Evolutionary conservation across 257 asterid species (phyloP).

Genomic region (Solanum clarkiae): DNA sequence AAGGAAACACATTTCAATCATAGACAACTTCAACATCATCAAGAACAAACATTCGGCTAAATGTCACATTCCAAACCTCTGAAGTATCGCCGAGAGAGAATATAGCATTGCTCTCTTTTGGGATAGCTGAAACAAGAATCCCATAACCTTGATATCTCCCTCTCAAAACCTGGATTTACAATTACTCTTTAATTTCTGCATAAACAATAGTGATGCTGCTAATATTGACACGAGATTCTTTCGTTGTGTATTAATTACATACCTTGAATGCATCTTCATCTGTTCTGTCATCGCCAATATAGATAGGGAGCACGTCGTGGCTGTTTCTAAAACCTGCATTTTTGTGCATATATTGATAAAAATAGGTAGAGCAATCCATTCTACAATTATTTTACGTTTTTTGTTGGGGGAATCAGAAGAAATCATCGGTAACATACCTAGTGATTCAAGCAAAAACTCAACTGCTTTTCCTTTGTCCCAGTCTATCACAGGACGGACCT

Average conservation of each 20-base stretch:
- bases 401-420: neutral
- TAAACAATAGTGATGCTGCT: neutral
- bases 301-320: constrained; percentile 62
- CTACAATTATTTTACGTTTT: neutral
- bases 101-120: constrained; percentile 75
- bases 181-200: neutral
- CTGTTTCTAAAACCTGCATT: constrained; percentile 42
- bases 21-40: neutral
- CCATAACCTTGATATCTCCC: constrained; percentile 60
- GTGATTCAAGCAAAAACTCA: constrained; percentile 54
- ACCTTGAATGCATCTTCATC: constrained; percentile 98
- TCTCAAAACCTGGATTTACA: constrained; percentile 35
- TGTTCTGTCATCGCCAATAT: constrained; percentile 79
- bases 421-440: constrained; percentile 22
- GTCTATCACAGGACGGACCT: constrained; percentile 61
- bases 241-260: neutral
- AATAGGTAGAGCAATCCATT: neutral
- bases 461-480: constrained; percentile 82
- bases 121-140: constrained; percentile 56
- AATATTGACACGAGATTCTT: neutral
- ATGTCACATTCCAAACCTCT: constrained; percentile 38
- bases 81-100: constrained; percentile 78
- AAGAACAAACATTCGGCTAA: neutral
- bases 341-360: neutral
- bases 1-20: neutral